Evolutionary conservation across 1,284 basidiomycete species (phyloP), one percentile per base, ranked within the genome.

Genomic region (Tausonia pullulans): DNA sequence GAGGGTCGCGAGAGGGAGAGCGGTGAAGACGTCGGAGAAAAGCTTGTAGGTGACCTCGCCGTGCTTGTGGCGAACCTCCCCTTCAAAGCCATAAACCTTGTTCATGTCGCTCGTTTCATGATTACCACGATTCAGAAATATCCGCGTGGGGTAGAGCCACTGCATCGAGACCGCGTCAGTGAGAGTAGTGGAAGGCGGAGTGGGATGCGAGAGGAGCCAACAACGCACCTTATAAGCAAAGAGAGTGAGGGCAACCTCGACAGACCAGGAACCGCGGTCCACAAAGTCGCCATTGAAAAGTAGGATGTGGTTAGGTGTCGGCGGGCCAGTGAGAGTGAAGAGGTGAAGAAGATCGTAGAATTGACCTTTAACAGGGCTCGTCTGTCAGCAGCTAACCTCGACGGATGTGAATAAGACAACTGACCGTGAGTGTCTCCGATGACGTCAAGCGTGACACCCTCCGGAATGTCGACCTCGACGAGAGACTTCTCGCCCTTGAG

Each of bases 201-300:
- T 27, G 27, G 27, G 27, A 27, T 27, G 27, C 27, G 27, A 27
- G 27, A 27, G 27, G 27, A 27, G 27, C 27, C 27, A 27, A 27
- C 27, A 27, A 27, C 27, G 27, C 27, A 27, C 27, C 27, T 98
- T 98, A 79, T 89, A 97, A 5, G 94, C 91, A 73, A 98, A 90
- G 2, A 94, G 86, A 8, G 89, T 88, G 67, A 98, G 77, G 63
- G 94, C 93, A 65, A 98, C 94, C 78, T 99, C 96, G 66, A 97
- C 88, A 9, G 90, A 91, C 94, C 94, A 97, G 46, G 89, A 93
- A 13, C 95, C 96, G 67, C 96, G 86, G 76, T 99, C 96, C 52
- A 98, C 96, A 66, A 96, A 86, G 79, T 97, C 93, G 14, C 76
- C 93, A 74, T 95, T 96, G 87, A 96, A 95, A 52, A 95, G 79